These are phyloP conservation scores for Fagopyrum tataricum DNA, from an alignment of 148 eudicot genomes.

Conservation along the genomic window DNA sequence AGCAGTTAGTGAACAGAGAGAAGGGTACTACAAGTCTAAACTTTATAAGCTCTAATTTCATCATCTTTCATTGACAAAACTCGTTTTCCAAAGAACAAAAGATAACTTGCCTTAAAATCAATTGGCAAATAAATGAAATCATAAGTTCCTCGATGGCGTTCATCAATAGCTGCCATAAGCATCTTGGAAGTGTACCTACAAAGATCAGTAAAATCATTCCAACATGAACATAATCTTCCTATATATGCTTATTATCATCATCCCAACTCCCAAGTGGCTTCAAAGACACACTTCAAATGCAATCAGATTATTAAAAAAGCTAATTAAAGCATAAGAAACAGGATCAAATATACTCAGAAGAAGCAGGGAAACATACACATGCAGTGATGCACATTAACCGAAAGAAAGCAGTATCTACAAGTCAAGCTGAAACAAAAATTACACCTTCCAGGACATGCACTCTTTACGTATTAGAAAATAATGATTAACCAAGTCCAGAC, in stretches of 20 bases:
- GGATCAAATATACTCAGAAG: neutral
- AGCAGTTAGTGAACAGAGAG: neutral
- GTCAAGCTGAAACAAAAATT: conserved; percentile 4
- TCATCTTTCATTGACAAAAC: neutral
- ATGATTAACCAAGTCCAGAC: neutral
- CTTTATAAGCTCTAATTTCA: neutral
- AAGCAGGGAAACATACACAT: neutral
- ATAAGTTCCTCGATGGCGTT: conserved; percentile 73
- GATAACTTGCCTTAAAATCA: conserved; percentile 77
- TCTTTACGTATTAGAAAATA: neutral
- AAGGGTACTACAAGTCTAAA: neutral
- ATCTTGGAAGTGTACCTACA: conserved; percentile 87
- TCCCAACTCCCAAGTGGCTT: neutral
- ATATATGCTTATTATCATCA: neutral
- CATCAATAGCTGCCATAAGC: conserved; percentile 92
- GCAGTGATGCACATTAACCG: neutral
- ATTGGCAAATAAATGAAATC: conserved; percentile 88
- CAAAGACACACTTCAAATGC: neutral
- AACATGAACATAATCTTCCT: neutral
- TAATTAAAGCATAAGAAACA: neutral
- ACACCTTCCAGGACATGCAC: neutral
- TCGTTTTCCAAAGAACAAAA: neutral
- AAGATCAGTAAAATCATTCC: conserved; percentile 13
- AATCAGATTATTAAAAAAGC: neutral
- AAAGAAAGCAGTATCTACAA: neutral